Conservation (phyloP, 352 stramenopile species). For the Pythium rhizo-oryzae region DNA sequence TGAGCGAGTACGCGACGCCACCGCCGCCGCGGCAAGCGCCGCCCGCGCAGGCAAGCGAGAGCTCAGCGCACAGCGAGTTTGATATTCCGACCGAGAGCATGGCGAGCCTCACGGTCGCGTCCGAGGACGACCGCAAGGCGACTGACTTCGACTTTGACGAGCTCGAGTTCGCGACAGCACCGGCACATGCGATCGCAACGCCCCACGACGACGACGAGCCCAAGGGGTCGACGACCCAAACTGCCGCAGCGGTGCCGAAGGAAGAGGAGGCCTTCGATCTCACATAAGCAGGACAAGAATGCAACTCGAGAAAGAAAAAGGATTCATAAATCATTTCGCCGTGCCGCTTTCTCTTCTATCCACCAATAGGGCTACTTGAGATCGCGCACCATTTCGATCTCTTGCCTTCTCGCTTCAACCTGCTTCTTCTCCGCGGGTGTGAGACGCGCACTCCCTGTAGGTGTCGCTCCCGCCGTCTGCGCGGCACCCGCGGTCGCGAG, state of each 20-base stretch:
- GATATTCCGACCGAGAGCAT: constrained; percentile 24
- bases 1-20: constrained; percentile 18
- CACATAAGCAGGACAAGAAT: constrained; percentile 37
- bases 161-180: constrained; percentile 50
- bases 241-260: constrained; percentile 23
- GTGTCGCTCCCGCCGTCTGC: background rate
- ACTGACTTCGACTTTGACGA: constrained; percentile 66
- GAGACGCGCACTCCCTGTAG: constrained; percentile 27
- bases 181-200: constrained; percentile 18
- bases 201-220: constrained; percentile 16
- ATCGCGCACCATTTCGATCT: constrained; percentile 64
- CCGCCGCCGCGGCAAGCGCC: background rate
- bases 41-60: background rate
- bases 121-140: constrained; percentile 23
- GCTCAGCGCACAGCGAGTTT: constrained; percentile 13
- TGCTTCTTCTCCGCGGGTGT: constrained; percentile 50
- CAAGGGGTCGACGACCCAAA: constrained; percentile 19
- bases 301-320: background rate
- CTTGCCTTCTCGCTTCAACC: constrained; percentile 40
- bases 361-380: constrained; percentile 32
- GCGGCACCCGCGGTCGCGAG: constrained; percentile 13
- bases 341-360: background rate
- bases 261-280: constrained; percentile 79
- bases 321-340: background rate
- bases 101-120: constrained; percentile 28